Evolutionary conservation across 257 asterid genomes (phyloP).

Genomic region (Leptodermis oblonga): DNA sequence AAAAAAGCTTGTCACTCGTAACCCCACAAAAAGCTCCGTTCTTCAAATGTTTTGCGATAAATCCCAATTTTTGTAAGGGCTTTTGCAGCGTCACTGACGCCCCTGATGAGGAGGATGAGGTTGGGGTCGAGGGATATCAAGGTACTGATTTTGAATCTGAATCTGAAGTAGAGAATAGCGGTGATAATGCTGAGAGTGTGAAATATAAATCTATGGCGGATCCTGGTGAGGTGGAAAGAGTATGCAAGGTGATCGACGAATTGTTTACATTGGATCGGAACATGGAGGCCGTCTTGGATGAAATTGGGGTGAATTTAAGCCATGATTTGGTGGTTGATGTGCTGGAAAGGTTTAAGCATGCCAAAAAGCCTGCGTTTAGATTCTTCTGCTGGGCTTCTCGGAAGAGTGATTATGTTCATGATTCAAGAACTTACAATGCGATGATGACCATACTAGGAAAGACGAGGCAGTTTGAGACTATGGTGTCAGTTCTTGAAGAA

Average conservation of each 20-base stretch:
- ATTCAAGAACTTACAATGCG: slow-evolving; percentile 60
- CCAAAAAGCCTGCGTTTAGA: slow-evolving; percentile 81
- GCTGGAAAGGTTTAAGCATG: slow-evolving; percentile 69
- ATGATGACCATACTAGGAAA: slow-evolving; percentile 76
- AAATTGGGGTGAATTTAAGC: slow-evolving; percentile 51
- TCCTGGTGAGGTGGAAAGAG: slow-evolving; percentile 58
- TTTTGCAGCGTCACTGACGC: slow-evolving; percentile 23
- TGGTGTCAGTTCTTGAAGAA: slow-evolving; percentile 73
- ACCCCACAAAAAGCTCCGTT: background rate
- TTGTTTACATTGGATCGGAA: slow-evolving; percentile 75
- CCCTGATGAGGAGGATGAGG: slow-evolving; percentile 7
- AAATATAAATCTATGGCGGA: slow-evolving; percentile 35
- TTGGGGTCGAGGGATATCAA: slow-evolving; percentile 17
- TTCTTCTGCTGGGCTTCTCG: slow-evolving; percentile 76
- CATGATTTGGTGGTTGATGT: slow-evolving; percentile 74
- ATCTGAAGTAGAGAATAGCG: slow-evolving; percentile 34
- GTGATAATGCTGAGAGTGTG: slow-evolving; percentile 26
- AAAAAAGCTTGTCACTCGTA: slow-evolving; percentile 48
- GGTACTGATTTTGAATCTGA: slow-evolving; percentile 39
- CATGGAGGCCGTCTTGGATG: slow-evolving; percentile 87
- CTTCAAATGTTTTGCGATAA: background rate
- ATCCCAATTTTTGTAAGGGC: slow-evolving; percentile 27
- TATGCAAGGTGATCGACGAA: slow-evolving; percentile 69
- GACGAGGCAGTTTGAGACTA: slow-evolving; percentile 87
- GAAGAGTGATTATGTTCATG: slow-evolving; percentile 52